A percentile compares a stretch with the other conserved stretches of the same genome.
phyloP scores from a whole-genome alignment of 768 basidiomycete genomes.

The Lactifluus subvellereus region DNA sequence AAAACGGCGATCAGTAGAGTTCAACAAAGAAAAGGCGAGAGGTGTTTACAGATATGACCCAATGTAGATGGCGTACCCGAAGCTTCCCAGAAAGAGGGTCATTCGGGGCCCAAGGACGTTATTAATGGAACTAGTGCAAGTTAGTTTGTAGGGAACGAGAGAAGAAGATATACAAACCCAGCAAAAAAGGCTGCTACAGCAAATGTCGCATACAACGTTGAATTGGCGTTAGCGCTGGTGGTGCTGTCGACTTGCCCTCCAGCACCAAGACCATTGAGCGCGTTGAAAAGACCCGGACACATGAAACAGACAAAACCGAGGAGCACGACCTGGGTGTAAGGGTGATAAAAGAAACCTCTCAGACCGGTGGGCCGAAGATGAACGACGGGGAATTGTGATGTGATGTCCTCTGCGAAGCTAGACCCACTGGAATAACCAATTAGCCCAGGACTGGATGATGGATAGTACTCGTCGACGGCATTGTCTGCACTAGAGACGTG shows the following conservation, averaged over 20 bases:
- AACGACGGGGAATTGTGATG: slow-evolving; percentile 23
- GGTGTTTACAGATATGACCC: slow-evolving; percentile 59
- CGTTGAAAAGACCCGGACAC: slow-evolving; percentile 67
- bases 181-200: slow-evolving; percentile 60
- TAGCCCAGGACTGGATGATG: background rate
- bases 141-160: background rate
- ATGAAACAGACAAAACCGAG: slow-evolving; percentile 64
- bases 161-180: slow-evolving; percentile 43
- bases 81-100: slow-evolving; percentile 67
- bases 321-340: slow-evolving; percentile 52
- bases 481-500: background rate
- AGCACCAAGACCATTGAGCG: slow-evolving; percentile 72
- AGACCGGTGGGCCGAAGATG: slow-evolving; percentile 47
- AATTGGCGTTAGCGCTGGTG: slow-evolving; percentile 64
- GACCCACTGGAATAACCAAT: background rate
- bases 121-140: slow-evolving; percentile 55
- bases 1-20: background rate
- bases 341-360: slow-evolving; percentile 53
- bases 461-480: background rate
- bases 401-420: slow-evolving; percentile 6
- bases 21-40: background rate
- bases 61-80: slow-evolving; percentile 73
- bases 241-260: slow-evolving; percentile 66
- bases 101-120: slow-evolving; percentile 73
- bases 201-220: slow-evolving; percentile 62